These are phyloP conservation scores for Yarrowia bubula DNA, from an alignment of 805 yeast genomes.

Conservation along the genomic window DNA sequence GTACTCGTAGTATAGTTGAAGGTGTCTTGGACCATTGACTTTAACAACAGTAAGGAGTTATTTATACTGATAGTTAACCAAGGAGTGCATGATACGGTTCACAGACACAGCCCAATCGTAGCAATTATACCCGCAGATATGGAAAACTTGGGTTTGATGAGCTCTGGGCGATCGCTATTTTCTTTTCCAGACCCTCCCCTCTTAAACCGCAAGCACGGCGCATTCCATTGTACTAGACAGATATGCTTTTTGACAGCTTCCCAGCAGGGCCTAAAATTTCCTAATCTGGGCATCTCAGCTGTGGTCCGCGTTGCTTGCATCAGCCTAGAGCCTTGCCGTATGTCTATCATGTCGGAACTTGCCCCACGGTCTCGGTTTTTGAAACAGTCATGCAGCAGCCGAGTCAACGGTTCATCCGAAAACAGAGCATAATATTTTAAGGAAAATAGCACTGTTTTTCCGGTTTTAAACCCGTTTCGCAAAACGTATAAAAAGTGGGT, in stretches of 20 bases:
- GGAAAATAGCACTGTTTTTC: no score
- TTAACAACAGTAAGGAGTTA: background rate
- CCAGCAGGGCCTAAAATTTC: background rate
- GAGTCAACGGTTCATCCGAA: background rate
- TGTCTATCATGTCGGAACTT: background rate
- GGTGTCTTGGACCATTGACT: background rate
- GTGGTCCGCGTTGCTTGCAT: background rate
- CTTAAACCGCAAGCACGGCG: no score
- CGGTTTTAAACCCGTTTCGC: no score
- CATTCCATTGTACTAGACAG: no score
- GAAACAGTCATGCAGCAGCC: conserved; percentile 4
- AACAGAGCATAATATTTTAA: background rate
- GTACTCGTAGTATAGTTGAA: no score
- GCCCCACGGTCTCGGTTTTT: background rate
- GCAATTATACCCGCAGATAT: background rate
- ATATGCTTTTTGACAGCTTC: background rate
- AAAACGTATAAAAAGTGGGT: background rate
- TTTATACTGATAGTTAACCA: background rate
- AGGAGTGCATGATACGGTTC: background rate
- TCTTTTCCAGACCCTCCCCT: background rate
- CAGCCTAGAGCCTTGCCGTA: background rate
- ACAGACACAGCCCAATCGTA: no score
- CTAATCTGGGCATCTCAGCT: background rate
- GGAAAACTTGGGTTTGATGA: background rate
- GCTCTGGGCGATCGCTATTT: background rate